A percentile compares a stretch with the other conserved stretches of the same genome.
phyloP scores from a whole-genome alignment of 352 stramenopile genomes.

The Phytophthora podocarpi region DNA sequence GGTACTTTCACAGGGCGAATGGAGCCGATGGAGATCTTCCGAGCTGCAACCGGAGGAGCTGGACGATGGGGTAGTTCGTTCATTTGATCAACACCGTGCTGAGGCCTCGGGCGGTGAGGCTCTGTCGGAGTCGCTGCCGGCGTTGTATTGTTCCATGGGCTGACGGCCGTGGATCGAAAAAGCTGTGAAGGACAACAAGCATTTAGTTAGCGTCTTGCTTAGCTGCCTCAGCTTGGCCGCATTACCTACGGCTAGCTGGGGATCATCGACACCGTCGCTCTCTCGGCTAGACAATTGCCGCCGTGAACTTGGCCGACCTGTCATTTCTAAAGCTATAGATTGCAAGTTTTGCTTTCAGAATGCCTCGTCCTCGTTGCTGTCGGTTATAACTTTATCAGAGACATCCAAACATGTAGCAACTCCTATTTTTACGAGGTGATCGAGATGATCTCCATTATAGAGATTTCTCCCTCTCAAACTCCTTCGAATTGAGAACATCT shows the following conservation, averaged over 20 bases:
- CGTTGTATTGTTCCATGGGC: constrained; percentile 27
- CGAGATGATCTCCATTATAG: too few relatives aligned
- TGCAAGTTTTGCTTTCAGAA: too few relatives aligned
- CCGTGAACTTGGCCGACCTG: constrained; percentile 9
- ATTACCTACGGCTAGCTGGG: constrained; percentile 19
- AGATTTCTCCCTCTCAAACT: too few relatives aligned
- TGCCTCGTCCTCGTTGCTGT: too few relatives aligned
- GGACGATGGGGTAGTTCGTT: constrained; percentile 6
- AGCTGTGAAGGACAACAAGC: constrained; percentile 5
- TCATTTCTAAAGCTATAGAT: too few relatives aligned
- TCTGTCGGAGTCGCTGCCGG: constrained; percentile 25
- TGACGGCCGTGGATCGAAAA: constrained; percentile 17
- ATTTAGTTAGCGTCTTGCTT: too few relatives aligned
- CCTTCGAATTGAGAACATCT: too few relatives aligned
- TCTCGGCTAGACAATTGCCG: constrained; percentile 19
- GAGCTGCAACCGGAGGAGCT: constrained; percentile 8
- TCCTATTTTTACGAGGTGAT: constrained; percentile 23
- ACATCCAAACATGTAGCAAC: too few relatives aligned
- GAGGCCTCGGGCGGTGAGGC: constrained; percentile 6
- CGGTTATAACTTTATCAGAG: too few relatives aligned
- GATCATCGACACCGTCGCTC: constrained; percentile 12
- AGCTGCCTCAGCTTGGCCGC: too few relatives aligned
- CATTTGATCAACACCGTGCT: not conserved
- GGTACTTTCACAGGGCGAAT: constrained; percentile 32
- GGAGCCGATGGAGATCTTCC: constrained; percentile 25